These are phyloP conservation scores for Xanthoceras sorbifolium DNA, from an alignment of 345 rosid genomes.

Conservation along the genomic window DNA sequence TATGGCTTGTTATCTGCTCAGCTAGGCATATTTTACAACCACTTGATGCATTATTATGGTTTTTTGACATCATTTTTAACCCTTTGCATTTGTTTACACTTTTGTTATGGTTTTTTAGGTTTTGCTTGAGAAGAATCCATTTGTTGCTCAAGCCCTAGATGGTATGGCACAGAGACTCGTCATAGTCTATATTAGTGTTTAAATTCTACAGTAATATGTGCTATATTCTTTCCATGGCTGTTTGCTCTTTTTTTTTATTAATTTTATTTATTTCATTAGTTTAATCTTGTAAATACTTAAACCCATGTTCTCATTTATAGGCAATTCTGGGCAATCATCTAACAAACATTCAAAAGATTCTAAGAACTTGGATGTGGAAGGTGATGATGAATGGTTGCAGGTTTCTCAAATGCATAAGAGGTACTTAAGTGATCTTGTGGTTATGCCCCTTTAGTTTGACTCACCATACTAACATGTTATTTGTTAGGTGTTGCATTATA, in stretches of 20 bases:
- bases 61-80: not conserved
- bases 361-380: slow-evolving; percentile 39
- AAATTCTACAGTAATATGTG: too few relatives aligned
- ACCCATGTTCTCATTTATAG: slow-evolving; percentile 23
- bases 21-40: not conserved
- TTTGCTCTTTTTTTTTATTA: not conserved
- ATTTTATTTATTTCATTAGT: not conserved
- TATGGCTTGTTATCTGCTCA: not conserved
- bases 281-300: not conserved
- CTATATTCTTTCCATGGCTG: too few relatives aligned
- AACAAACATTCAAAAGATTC: slow-evolving; percentile 35
- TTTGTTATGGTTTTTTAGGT: slow-evolving; percentile 47
- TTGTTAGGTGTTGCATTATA: not conserved
- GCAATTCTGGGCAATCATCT: slow-evolving; percentile 31
- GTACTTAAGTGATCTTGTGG: too few relatives aligned
- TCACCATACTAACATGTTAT: not conserved
- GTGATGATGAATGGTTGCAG: slow-evolving; percentile 62
- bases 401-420: slow-evolving; percentile 66
- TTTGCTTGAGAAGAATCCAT: slow-evolving; percentile 74
- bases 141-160: slow-evolving; percentile 52
- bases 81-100: slow-evolving; percentile 3
- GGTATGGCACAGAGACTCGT: slow-evolving; percentile 43
- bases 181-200: too few relatives aligned
- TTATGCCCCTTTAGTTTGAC: not conserved
- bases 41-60: slow-evolving; percentile 8